Percentiles rank a stretch among this genome's conserved stretches.
Evolutionary conservation across 805 yeast genomes (phyloP).

Genomic region (Candida dajiaensis): DNA sequence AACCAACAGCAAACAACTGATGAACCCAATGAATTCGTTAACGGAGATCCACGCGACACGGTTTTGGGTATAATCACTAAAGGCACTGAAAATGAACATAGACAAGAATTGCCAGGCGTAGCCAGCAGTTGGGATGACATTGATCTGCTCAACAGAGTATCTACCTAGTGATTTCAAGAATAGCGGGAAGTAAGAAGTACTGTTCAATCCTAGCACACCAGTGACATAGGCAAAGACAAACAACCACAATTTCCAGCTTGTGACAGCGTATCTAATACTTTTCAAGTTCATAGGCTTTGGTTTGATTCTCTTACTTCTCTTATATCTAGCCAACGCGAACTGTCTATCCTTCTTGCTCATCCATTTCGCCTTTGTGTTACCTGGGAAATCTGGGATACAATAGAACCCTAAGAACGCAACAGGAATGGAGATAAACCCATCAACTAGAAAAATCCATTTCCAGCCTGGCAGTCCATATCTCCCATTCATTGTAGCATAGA

Average conservation of each 20-base stretch:
- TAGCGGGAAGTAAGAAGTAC: neutral
- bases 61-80: neutral
- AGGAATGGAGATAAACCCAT: constrained; percentile 40
- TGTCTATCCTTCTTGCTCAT: constrained; percentile 5
- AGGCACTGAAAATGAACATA: neutral
- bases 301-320: neutral
- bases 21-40: neutral
- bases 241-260: constrained; percentile 1
- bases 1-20: neutral
- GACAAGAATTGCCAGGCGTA: constrained; percentile 1
- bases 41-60: neutral
- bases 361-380: constrained; percentile 1
- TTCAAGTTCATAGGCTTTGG: neutral
- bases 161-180: neutral
- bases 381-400: constrained; percentile 39
- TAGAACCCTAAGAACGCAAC: constrained; percentile 41
- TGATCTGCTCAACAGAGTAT: constrained; percentile 1
- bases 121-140: constrained; percentile 1
- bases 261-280: neutral
- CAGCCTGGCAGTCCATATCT: constrained; percentile 35
- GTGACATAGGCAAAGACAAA: neutral
- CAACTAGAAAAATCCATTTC: constrained; percentile 48
- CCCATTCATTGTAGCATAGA: constrained; percentile 32
- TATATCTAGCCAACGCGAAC: constrained; percentile 2
- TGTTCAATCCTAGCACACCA: too few relatives aligned